Evolutionary conservation across 176 grass and related monocot species (phyloP).

Genomic region (Juncus effusus): DNA sequence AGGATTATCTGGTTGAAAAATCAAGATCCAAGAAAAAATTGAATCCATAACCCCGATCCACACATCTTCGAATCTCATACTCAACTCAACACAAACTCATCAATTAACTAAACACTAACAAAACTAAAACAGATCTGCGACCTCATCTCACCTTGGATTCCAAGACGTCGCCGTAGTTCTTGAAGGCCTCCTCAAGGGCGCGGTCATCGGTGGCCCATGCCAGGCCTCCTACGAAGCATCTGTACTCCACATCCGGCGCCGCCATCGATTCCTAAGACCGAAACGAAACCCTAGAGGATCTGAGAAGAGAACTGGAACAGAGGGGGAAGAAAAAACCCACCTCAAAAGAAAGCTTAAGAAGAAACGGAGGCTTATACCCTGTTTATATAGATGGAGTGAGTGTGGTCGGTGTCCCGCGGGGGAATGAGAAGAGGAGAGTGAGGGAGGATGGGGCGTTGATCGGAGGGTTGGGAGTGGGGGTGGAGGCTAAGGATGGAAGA

Average conservation of each 20-base stretch:
- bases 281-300: conserved; percentile 40
- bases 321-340: conserved; percentile 91
- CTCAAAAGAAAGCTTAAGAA: conserved; percentile 57
- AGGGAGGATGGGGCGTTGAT: conserved; percentile 17
- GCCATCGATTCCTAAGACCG: conserved; percentile 29
- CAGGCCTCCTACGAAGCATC: conserved; percentile 91
- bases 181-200: conserved; percentile 71
- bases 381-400: conserved; percentile 38
- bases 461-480: neutral
- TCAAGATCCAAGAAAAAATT: neutral
- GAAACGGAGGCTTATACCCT: neutral
- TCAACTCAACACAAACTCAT: neutral
- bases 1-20: neutral
- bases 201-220: conserved; percentile 85
- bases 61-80: too few species aligned
- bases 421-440: neutral
- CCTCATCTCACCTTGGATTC: conserved; percentile 62
- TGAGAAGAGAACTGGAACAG: conserved; percentile 21
- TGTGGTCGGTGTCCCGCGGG: conserved; percentile 11
- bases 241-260: conserved; percentile 69
- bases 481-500: conserved; percentile 3
- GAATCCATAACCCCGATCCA: too few species aligned
- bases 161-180: conserved; percentile 63
- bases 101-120: neutral
- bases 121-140: too few species aligned